Evolutionary conservation across 2,329 filamentous ascomycete species (phyloP), one percentile per base, ranked within the genome.

Genomic region (Huntiella bhutanensis): DNA sequence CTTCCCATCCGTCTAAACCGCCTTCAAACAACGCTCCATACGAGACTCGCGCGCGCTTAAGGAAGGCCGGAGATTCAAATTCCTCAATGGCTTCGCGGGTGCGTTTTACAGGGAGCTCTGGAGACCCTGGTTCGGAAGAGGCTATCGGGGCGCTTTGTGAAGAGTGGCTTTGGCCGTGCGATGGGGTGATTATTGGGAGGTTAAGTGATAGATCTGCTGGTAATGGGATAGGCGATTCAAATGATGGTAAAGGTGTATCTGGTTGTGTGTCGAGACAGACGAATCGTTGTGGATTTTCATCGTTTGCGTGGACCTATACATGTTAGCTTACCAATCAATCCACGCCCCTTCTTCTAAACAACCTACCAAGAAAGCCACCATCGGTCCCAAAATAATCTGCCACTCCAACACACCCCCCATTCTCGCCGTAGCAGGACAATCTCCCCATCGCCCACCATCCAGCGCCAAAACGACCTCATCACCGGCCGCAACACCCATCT

Each of bases 51-150:
- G 74, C 70, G 45, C 80, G 70, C 58, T 82, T 87, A 15, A 84
- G 62, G 53, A 92, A 93, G 0, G 83, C 82, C 0, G 86, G 86
- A 2, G 85, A 92, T 4, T 73, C 67, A 63, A 77, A 91, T 53
- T 80, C 72, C 13, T 67, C 62, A 39, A 64, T 54, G 6, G 64
- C 64, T 17, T 50, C 48, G 10, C 48, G 40, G 64, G 53, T 2
- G 56, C 55, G 15, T 17, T 50, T 50, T 42, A 16, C 41, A 41
- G 11, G 35, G 19, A 10, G 22, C 2, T 28, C 22, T 28, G 22
- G 22, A 28, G 22, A 28, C 22, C 22, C 22, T 28, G 22, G 22
- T 28, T 28, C 22, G 22, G 22, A 10, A 28, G 22, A 28, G 3
- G 22, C 6, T 28, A 28, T 28, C 22, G 22, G 22, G 22, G 22